phyloP scores from a whole-genome alignment of 257 asterid genomes.

The Schizonepeta tenuifolia region DNA sequence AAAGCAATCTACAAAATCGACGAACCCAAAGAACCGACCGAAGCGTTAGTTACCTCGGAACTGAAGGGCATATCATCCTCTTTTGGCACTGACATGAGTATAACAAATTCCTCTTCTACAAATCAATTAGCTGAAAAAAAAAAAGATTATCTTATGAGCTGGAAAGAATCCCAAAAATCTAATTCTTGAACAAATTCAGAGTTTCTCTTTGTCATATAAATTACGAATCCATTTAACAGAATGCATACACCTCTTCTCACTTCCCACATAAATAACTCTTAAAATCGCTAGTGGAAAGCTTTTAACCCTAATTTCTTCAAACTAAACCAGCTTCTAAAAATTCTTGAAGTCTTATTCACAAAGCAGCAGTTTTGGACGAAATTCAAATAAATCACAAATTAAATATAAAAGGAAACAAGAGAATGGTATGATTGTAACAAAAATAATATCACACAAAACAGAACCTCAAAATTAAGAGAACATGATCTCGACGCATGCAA shows the following conservation, averaged over 20 bases:
- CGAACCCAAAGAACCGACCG: neutral
- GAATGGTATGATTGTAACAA: conserved; percentile 11
- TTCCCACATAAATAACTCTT: neutral
- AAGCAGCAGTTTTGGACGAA: neutral
- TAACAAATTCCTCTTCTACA: conserved; percentile 23
- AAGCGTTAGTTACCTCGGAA: conserved; percentile 52
- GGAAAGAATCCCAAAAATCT: conserved; percentile 5
- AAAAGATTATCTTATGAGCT: neutral
- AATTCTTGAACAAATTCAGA: neutral
- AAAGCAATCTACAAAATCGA: neutral
- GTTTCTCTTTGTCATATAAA: neutral
- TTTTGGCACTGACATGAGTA: conserved; percentile 51
- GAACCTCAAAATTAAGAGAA: neutral
- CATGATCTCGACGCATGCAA: conserved; percentile 1
- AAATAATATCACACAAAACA: conserved; percentile 3
- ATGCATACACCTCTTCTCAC: conserved; percentile 9
- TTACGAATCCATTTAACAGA: neutral
- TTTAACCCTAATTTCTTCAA: neutral
- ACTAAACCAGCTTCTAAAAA: conserved; percentile 5
- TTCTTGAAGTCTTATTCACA: neutral
- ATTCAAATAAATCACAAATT: neutral
- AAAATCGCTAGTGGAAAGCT: neutral
- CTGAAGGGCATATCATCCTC: conserved; percentile 49
- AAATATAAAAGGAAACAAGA: neutral
- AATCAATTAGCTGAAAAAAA: conserved; percentile 28